phyloP scores from a whole-genome alignment of 331 rosid genomes.

The Arachis monticola region DNA sequence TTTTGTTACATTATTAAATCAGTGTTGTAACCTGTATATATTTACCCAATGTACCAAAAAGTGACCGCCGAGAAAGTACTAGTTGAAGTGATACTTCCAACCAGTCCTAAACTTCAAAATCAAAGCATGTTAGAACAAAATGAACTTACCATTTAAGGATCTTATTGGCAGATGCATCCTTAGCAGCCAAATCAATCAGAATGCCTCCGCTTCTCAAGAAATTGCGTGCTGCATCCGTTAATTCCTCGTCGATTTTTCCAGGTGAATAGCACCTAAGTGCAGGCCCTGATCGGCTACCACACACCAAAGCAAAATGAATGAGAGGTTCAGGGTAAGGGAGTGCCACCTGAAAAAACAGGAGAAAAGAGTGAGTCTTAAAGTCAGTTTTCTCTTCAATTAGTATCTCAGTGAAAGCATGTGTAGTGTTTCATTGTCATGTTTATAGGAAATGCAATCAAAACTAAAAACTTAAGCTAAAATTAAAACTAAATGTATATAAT shows the following conservation, averaged over 20 bases:
- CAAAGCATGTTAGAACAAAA: slow-evolving; percentile 7
- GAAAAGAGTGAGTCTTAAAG: slow-evolving; percentile 14
- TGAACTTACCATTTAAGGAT: slow-evolving; percentile 83
- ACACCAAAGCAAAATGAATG: slow-evolving; percentile 78
- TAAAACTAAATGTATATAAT: neutral
- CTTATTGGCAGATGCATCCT: slow-evolving; percentile 60
- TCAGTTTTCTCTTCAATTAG: slow-evolving; percentile 1
- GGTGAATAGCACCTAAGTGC: slow-evolving; percentile 83
- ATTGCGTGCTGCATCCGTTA: slow-evolving; percentile 69
- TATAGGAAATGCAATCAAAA: slow-evolving; percentile 10
- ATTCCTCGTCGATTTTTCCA: slow-evolving; percentile 68
- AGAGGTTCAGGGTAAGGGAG: slow-evolving; percentile 91
- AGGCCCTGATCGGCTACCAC: slow-evolving; percentile 86
- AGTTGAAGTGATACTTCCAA: too few relatives aligned
- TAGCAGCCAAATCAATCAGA: slow-evolving; percentile 55
- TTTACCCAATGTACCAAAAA: too few relatives aligned
- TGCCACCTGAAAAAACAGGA: slow-evolving; percentile 59
- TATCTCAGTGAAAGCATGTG: neutral
- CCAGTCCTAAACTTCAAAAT: too few relatives aligned
- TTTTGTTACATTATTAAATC: too few relatives aligned
- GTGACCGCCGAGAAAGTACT: too few relatives aligned
- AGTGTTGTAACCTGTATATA: too few relatives aligned
- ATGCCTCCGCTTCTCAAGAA: slow-evolving; percentile 77
- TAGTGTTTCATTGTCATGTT: neutral
- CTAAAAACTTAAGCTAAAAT: too few relatives aligned